Conservation (phyloP, 805 yeast species). For the Ogataea chonburiensis region DNA sequence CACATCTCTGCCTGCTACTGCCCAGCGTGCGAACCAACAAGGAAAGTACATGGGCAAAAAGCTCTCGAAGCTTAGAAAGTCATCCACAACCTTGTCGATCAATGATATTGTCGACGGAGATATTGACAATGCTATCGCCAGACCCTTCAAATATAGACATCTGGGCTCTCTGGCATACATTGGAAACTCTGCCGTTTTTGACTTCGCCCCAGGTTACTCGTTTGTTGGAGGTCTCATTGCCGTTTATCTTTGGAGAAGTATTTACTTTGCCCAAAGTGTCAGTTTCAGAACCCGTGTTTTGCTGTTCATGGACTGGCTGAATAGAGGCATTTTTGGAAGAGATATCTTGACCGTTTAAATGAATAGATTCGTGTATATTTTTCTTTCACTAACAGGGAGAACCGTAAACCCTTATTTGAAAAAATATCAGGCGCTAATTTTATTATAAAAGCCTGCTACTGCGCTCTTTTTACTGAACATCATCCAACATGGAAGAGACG, state of each 20-base stretch:
- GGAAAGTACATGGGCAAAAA: conserved; percentile 65
- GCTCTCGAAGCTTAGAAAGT: conserved; percentile 49
- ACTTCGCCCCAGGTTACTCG: conserved; percentile 57
- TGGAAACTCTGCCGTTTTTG: conserved; percentile 71
- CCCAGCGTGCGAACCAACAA: conserved; percentile 72
- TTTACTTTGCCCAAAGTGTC: conserved; percentile 66
- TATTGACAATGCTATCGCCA: conserved; percentile 51
- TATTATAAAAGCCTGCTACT: conserved; percentile 3
- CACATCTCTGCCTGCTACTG: conserved; percentile 70
- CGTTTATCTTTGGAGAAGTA: conserved; percentile 74
- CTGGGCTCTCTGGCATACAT: conserved; percentile 67
- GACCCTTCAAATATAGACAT: conserved; percentile 62
- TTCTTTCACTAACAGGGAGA: conserved; percentile 2
- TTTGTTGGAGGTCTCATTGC: conserved; percentile 66
- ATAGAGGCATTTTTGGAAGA: conserved; percentile 57
- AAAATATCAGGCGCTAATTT: conserved; percentile 8
- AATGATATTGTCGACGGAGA: conserved; percentile 52
- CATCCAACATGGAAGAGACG: conserved; percentile 20
- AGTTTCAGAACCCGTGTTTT: conserved; percentile 62
- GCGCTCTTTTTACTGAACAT: not conserved
- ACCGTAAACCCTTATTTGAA: conserved; percentile 2
- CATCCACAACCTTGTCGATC: conserved; percentile 42
- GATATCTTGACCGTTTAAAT: conserved; percentile 35
- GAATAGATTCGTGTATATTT: conserved; percentile 10
- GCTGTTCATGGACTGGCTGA: conserved; percentile 66